Conservation (phyloP, 2,329 filamentous ascomycete species). For the Penicillium sp. region DNA sequence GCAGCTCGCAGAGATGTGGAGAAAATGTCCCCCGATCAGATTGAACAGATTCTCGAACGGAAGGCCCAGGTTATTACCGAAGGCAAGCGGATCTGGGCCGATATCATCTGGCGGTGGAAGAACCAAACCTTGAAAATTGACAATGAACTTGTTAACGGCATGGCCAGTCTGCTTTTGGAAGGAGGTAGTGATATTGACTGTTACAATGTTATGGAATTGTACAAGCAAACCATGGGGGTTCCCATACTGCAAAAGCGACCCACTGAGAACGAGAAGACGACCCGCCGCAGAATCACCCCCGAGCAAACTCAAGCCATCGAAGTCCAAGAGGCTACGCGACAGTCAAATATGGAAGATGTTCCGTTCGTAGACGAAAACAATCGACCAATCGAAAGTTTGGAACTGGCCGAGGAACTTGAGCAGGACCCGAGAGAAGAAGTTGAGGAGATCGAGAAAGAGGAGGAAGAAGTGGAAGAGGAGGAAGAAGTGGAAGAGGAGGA, state of each 20-base stretch:
- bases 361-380: slow-evolving; percentile 32
- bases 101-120: slow-evolving; percentile 74
- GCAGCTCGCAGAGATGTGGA: slow-evolving; percentile 36
- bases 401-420: slow-evolving; percentile 11
- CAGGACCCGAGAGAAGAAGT: not conserved
- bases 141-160: slow-evolving; percentile 73
- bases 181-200: slow-evolving; percentile 61
- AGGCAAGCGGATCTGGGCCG: slow-evolving; percentile 74
- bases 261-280: slow-evolving; percentile 8
- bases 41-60: slow-evolving; percentile 26
- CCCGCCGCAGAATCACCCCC: slow-evolving; percentile 3
- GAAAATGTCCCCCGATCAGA: slow-evolving; percentile 31
- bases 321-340: not conserved
- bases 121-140: slow-evolving; percentile 69
- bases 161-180: slow-evolving; percentile 74
- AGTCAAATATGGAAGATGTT: slow-evolving; percentile 23
- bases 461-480: slow-evolving; percentile 11
- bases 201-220: slow-evolving; percentile 68
- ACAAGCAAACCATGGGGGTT: slow-evolving; percentile 80
- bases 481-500: slow-evolving; percentile 13
- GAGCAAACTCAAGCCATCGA: slow-evolving; percentile 5
- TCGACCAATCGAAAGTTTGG: slow-evolving; percentile 18
- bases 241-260: slow-evolving; percentile 43
- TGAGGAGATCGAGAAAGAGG: slow-evolving; percentile 16
- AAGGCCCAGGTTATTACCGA: slow-evolving; percentile 55